Evolutionary conservation across 345 rosid genomes (phyloP), one percentile per base, ranked within the genome.

Genomic region (Litchi chinensis): DNA sequence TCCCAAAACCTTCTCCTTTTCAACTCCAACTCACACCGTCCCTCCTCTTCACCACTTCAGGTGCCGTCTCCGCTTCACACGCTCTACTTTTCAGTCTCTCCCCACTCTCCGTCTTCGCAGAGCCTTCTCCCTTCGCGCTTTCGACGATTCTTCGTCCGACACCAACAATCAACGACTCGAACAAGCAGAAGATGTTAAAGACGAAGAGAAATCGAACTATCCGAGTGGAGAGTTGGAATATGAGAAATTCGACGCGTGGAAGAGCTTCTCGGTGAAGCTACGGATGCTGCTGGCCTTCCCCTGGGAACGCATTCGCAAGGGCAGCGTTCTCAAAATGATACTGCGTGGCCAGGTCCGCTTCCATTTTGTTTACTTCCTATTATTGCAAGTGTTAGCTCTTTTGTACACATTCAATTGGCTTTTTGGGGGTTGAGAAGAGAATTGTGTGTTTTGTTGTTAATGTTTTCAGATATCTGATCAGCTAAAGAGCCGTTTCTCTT

Each of bases 381-480:
- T 7, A 46, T 16, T 32, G 37, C 37, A 32, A 52, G 4, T 26
- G 37, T 70, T 70, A 19, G 64, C 43, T 50, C 50, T 32, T 6
- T 18, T 15, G 8, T 39, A 19, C 28, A 8, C 43, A 8, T 3
- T 68, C 5, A 16, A 4, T n/a, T 19, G 63, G 10, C 71, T 41
- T 8, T 46, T 7, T 6, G 52, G 1, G 52, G 52, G 12, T 46
- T 82, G 75, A 75, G 39, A 68, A 6, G 75, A 75, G 39, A 68
- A 6, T 13, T 72, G 71, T 65, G 11, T 32, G 0, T 22, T 62
- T 48, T 40, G 71, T 52, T 68, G 64, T 41, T 77, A 26, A 69
- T 91, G 70, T 84, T 32, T 32, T 83, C 93, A 95, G 99, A 87
- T 95, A 91, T 84, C 93, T 86, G 99, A 95, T 88, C 99, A 93